Conservation (phyloP, 768 basidiomycete species). For the Phanerodontia chrysosporium region DNA sequence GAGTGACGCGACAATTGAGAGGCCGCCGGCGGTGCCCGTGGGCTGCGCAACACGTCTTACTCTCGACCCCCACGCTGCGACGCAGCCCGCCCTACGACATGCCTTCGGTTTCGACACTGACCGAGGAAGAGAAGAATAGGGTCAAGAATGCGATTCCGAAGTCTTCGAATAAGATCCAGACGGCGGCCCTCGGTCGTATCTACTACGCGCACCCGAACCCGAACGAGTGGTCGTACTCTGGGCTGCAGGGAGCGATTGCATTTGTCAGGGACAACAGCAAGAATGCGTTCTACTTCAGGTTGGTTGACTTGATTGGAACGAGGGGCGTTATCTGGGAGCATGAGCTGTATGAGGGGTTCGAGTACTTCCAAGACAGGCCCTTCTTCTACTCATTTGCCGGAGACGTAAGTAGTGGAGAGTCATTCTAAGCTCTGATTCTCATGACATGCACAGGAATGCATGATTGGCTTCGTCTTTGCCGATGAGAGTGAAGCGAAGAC, state of each 20-base stretch:
- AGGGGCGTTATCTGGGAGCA: constrained; percentile 92
- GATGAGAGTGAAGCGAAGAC: constrained; percentile 81
- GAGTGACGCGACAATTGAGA: neutral
- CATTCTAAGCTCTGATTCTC: neutral
- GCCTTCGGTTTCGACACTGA: constrained; percentile 71
- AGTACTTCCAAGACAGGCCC: constrained; percentile 73
- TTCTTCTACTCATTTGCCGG: constrained; percentile 92
- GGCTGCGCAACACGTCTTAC: neutral
- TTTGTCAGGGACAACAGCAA: constrained; percentile 59
- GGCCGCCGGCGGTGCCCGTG: neutral
- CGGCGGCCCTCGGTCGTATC: constrained; percentile 79
- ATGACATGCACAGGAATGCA: constrained; percentile 59
- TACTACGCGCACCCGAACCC: constrained; percentile 86
- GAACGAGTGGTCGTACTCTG: constrained; percentile 79
- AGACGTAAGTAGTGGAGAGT: constrained; percentile 63
- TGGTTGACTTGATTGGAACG: constrained; percentile 83
- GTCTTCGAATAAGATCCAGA: constrained; percentile 67
- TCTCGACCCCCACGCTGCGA: neutral
- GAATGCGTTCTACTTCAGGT: constrained; percentile 58
- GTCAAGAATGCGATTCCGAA: constrained; percentile 61
- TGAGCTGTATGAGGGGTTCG: constrained; percentile 76
- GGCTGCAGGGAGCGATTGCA: constrained; percentile 81
- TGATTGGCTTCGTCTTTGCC: constrained; percentile 88
- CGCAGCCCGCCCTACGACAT: constrained; percentile 35
- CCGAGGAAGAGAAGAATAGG: constrained; percentile 70